Percentiles rank a stretch among this genome's conserved stretches.
These are phyloP conservation scores for Suhomyces emberorum DNA, from an alignment of 805 yeast genomes.

Conservation along the genomic window DNA sequence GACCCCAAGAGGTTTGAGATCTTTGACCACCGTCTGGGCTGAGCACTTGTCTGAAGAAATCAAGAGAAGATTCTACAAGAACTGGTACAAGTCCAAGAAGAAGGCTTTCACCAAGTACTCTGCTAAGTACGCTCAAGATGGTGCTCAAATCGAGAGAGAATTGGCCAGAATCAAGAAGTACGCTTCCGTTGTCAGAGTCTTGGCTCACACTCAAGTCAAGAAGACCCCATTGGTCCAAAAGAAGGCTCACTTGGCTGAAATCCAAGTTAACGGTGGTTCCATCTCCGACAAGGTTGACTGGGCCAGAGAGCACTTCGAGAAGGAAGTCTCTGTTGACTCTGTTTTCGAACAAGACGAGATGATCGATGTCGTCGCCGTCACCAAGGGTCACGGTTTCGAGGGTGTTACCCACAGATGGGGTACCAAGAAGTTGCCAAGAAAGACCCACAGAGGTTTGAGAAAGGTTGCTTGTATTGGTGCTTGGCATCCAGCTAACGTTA, in stretches of 20 bases:
- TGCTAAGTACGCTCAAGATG: constrained; percentile 92
- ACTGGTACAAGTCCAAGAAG: constrained; percentile 99
- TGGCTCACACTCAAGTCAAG: constrained; percentile 99
- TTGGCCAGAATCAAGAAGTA: constrained; percentile 98
- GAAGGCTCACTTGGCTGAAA: constrained; percentile 99
- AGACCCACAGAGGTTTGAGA: constrained; percentile 99
- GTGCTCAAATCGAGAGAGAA: constrained; percentile 88
- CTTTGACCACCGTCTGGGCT: constrained; percentile 99
- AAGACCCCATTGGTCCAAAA: constrained; percentile 98
- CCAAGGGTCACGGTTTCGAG: constrained; percentile 99
- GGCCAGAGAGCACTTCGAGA: constrained; percentile 99
- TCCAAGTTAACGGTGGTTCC: constrained; percentile 99
- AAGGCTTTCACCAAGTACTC: constrained; percentile 99
- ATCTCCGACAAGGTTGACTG: constrained; percentile 95
- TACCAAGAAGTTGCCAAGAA: constrained; percentile 99
- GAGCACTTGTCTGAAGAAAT: constrained; percentile 99
- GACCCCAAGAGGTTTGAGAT: constrained; percentile 99
- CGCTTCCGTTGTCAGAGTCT: constrained; percentile 97
- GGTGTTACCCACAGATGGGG: constrained; percentile 99
- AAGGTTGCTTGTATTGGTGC: constrained; percentile 99
- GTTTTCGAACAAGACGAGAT: constrained; percentile 99
- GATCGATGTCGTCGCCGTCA: constrained; percentile 97
- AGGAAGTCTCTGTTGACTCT: constrained; percentile 92
- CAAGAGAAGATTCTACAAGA: constrained; percentile 99
- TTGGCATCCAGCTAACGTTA: constrained; percentile 99